phyloP scores from a whole-genome alignment of 805 yeast genomes.

The Candida ortonii region DNA sequence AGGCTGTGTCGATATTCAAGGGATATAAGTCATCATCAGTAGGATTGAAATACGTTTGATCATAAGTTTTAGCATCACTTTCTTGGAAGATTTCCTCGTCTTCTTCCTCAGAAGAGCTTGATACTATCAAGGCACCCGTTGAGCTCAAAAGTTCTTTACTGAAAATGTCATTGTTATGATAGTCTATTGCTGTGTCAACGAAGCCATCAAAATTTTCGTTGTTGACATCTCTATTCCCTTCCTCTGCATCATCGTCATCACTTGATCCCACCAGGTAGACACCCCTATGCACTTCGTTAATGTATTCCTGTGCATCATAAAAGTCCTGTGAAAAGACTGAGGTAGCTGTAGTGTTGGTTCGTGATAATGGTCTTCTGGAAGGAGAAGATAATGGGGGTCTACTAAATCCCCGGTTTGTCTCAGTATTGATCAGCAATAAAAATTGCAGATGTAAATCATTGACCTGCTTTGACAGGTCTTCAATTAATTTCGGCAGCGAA shows the following conservation, averaged over 20 bases:
- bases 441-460: constrained; percentile 26
- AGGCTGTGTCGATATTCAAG: constrained; percentile 46
- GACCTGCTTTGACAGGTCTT: constrained; percentile 16
- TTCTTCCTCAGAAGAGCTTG: constrained; percentile 15
- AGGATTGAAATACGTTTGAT: too few species aligned
- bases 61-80: too few species aligned
- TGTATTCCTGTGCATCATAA: constrained; percentile 67
- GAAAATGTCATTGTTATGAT: constrained; percentile 3
- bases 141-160: constrained; percentile 10
- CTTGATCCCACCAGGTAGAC: constrained; percentile 51
- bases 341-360: constrained; percentile 27
- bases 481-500: constrained; percentile 8
- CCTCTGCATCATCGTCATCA: constrained; percentile 26
- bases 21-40: constrained; percentile 71
- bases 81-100: constrained; percentile 16
- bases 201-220: constrained; percentile 3
- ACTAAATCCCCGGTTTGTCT: constrained; percentile 22
- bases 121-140: too few species aligned
- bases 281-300: constrained; percentile 46
- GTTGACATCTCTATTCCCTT: too few species aligned
- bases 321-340: constrained; percentile 50
- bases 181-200: constrained; percentile 14
- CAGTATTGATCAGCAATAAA: constrained; percentile 20
- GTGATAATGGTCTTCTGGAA: constrained; percentile 24
- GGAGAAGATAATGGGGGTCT: constrained; percentile 21